Percentiles rank a stretch among this genome's conserved stretches.
Conservation (phyloP, 257 asterid genomes). For the Anisodus tanguticus region DNA sequence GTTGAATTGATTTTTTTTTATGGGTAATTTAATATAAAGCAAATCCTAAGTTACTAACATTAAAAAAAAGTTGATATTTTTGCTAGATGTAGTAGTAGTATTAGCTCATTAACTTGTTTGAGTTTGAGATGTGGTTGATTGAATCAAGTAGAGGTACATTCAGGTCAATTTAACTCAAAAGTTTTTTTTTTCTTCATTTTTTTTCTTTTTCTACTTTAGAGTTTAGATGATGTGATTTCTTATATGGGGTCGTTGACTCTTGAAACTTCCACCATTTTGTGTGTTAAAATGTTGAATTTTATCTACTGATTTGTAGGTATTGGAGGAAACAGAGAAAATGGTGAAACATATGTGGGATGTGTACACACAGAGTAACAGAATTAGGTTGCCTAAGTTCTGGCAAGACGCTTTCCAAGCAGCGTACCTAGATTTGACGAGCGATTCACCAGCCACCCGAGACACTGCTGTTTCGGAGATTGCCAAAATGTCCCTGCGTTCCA, state of each 20-base stretch:
- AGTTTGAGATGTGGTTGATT: neutral
- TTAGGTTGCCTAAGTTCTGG: slow-evolving; percentile 79
- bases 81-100: neutral
- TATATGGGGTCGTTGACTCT: neutral
- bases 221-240: neutral
- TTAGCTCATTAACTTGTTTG: neutral
- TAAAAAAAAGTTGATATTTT: neutral
- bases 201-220: neutral
- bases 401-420: slow-evolving; percentile 94
- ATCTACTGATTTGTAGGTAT: slow-evolving; percentile 53
- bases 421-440: slow-evolving; percentile 78
- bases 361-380: slow-evolving; percentile 67
- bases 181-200: neutral
- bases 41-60: neutral
- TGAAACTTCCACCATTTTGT: slow-evolving; percentile 3
- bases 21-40: neutral
- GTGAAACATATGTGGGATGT: slow-evolving; percentile 92
- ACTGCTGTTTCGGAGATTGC: slow-evolving; percentile 84
- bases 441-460: slow-evolving; percentile 48
- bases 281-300: neutral
- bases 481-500: slow-evolving; percentile 75
- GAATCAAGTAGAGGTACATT: neutral
- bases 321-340: slow-evolving; percentile 85
- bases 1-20: neutral
- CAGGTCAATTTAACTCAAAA: neutral